Conservation (phyloP, 495 filamentous ascomycete genomes). For the Aspergillus diversus region DNA sequence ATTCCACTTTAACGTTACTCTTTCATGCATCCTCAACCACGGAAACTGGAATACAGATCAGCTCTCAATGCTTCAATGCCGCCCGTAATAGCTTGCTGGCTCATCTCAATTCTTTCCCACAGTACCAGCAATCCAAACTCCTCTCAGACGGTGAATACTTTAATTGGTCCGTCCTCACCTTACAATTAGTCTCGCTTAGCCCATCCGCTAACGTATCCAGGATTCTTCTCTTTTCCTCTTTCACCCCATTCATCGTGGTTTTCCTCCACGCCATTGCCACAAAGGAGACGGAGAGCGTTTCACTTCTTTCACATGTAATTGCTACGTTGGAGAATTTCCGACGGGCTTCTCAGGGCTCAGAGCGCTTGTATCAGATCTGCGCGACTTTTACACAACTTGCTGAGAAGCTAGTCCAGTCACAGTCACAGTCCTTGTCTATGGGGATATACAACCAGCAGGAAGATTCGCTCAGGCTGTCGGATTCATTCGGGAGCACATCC, state of each 20-base stretch:
- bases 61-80: constrained; percentile 6
- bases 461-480: not conserved
- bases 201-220: constrained; percentile 3
- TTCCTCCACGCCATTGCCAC: constrained; percentile 17
- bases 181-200: not conserved
- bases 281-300: not conserved
- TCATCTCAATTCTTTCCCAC: constrained; percentile 12
- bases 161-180: constrained; percentile 9
- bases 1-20: constrained; percentile 14
- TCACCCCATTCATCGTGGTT: constrained; percentile 15
- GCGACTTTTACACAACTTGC: constrained; percentile 15
- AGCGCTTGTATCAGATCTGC: constrained; percentile 16
- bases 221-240: constrained; percentile 17
- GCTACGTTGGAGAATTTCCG: constrained; percentile 12
- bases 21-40: constrained; percentile 7
- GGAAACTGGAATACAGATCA: constrained; percentile 5
- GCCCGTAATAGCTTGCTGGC: constrained; percentile 9
- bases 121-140: constrained; percentile 11
- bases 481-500: not conserved
- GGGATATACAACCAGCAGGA: constrained; percentile 2
- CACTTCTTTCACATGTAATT: constrained; percentile 3
- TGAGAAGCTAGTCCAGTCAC: constrained; percentile 8
- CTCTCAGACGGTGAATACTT: constrained; percentile 17
- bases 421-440: not conserved
- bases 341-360: constrained; percentile 1